Evolutionary conservation across 2,329 filamentous ascomycete species (phyloP).

Genomic region (Fusarium nisikadoi): DNA sequence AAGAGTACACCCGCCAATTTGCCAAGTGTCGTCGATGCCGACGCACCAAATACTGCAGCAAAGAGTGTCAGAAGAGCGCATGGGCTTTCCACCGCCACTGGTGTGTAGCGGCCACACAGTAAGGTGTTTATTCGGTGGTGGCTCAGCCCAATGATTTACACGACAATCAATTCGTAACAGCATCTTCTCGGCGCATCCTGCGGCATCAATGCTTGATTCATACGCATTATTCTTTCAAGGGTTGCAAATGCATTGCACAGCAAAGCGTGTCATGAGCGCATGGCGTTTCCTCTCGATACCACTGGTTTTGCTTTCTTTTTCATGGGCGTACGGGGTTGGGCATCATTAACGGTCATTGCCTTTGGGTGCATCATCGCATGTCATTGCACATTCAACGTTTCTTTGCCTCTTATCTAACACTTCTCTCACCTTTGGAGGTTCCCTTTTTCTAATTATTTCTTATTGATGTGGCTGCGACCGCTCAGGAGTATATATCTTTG

Average conservation of each 20-base stretch:
- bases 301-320: conserved; percentile 49
- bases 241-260: conserved; percentile 54
- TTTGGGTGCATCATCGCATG: conserved; percentile 39
- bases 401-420: conserved; percentile 25
- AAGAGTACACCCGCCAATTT: conserved; percentile 95
- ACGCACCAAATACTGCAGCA: conserved; percentile 98
- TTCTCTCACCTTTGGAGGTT: conserved; percentile 33
- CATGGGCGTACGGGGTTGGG: conserved; percentile 42
- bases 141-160: conserved; percentile 23
- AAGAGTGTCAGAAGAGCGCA: conserved; percentile 98
- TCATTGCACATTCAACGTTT: conserved; percentile 35
- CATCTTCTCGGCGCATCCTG: conserved; percentile 42
- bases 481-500: conserved; percentile 3
- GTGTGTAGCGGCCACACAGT: conserved; percentile 82
- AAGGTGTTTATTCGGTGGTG: conserved; percentile 20
- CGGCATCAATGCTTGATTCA: conserved; percentile 46
- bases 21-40: conserved; percentile 97
- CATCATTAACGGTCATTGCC: conserved; percentile 43
- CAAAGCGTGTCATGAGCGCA: conserved; percentile 55
- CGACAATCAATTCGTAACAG: conserved; percentile 35
- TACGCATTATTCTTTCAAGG: conserved; percentile 45
- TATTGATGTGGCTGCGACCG: conserved; percentile 18
- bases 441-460: conserved; percentile 39
- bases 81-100: conserved; percentile 99
- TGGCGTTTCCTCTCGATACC: conserved; percentile 59